These are phyloP conservation scores for Aspergillus ruber DNA, from an alignment of 2,329 filamentous ascomycete genomes.

Conservation along the genomic window DNA sequence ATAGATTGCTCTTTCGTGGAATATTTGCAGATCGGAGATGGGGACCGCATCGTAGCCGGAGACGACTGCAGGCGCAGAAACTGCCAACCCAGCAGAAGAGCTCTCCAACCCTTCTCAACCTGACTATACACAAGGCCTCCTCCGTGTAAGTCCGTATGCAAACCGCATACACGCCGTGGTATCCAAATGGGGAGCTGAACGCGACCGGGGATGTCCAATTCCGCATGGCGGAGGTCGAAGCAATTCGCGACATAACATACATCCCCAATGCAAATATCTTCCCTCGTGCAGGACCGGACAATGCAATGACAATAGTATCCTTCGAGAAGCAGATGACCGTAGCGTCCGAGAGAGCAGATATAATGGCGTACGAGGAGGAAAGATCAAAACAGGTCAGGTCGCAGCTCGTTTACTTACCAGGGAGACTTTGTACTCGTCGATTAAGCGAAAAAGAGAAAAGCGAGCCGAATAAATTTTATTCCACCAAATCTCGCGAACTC, in stretches of 20 bases:
- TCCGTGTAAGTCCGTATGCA: too few relatives aligned
- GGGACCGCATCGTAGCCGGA: too few relatives aligned
- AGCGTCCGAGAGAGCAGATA: neutral
- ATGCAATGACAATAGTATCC: neutral
- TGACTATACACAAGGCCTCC: too few relatives aligned
- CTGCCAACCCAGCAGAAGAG: too few relatives aligned
- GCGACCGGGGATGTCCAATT: neutral
- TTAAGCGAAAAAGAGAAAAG: slow-evolving; percentile 11
- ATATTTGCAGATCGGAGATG: too few relatives aligned
- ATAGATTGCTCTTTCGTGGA: too few relatives aligned
- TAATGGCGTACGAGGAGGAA: slow-evolving; percentile 11
- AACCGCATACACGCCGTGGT: neutral
- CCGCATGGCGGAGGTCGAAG: neutral
- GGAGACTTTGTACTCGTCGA: slow-evolving; percentile 5
- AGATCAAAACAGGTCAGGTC: slow-evolving; percentile 15
- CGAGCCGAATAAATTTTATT: slow-evolving; percentile 17
- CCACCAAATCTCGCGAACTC: slow-evolving; percentile 17
- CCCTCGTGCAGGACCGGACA: neutral
- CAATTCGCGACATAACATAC: neutral
- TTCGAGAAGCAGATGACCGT: neutral
- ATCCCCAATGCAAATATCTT: neutral
- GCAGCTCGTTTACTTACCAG: slow-evolving; percentile 8
- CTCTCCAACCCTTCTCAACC: too few relatives aligned
- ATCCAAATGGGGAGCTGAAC: neutral
- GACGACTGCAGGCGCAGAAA: too few relatives aligned